Conservation (phyloP, 176 grass and related monocot species). For the Zizania latifolia region DNA sequence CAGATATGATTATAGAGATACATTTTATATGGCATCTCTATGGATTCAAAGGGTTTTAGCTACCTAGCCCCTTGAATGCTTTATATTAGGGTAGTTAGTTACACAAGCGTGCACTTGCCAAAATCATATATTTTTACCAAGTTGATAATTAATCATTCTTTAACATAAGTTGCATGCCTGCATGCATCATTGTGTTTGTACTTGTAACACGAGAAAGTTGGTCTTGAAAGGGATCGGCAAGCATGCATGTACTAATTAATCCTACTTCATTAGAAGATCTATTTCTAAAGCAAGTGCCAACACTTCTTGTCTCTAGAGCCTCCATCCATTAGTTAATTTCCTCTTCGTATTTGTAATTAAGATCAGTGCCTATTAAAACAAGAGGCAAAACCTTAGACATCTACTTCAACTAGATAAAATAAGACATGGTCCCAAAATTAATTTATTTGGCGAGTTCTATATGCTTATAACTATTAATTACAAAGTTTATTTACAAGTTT, state of each 20-base stretch:
- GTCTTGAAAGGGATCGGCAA: conserved; percentile 22
- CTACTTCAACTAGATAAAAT: too few relatives aligned
- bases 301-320: conserved; percentile 23
- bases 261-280: conserved; percentile 9
- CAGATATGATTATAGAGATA: conserved; percentile 26
- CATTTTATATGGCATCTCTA: conserved; percentile 20
- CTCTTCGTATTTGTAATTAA: too few relatives aligned
- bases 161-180: conserved; percentile 13
- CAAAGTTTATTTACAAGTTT: too few relatives aligned
- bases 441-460: too few relatives aligned
- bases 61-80: conserved; percentile 16
- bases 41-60: conserved; percentile 2
- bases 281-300: conserved; percentile 15
- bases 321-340: background rate
- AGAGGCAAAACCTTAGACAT: too few relatives aligned
- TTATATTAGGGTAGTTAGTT: conserved; percentile 36
- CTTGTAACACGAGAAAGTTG: conserved; percentile 37
- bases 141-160: conserved; percentile 28
- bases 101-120: conserved; percentile 29
- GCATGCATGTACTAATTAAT: conserved; percentile 1
- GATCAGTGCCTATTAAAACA: too few relatives aligned
- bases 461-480: too few relatives aligned
- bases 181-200: conserved; percentile 36
- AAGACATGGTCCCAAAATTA: too few relatives aligned
- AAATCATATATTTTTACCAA: conserved; percentile 33